Percentiles rank a stretch among this genome's conserved stretches.
Conservation (phyloP, 2,329 filamentous ascomycete species). For the Dactylellina parvicollis region DNA sequence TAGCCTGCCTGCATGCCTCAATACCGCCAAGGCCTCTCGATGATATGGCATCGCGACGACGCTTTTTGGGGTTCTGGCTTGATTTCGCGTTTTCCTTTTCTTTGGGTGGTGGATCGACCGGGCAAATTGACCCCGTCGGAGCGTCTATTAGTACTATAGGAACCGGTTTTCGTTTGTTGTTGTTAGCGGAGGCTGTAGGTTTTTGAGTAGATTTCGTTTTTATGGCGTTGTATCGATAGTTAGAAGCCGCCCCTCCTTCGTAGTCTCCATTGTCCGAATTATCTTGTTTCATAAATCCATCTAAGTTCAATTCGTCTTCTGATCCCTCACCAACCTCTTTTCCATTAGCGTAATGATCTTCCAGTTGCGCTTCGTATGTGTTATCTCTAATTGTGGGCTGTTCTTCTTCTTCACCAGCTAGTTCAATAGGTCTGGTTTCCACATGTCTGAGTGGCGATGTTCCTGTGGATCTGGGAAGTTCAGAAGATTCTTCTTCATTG, state of each 20-base stretch:
- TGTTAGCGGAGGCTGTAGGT: neutral
- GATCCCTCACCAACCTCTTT: no score
- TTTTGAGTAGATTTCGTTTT: neutral
- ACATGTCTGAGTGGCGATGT: no score
- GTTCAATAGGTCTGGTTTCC: no score
- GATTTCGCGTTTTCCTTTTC: neutral
- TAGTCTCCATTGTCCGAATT: slow-evolving; percentile 12
- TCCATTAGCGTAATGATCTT: no score
- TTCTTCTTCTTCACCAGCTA: no score
- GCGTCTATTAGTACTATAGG: neutral
- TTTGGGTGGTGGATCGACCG: neutral
- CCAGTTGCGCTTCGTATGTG: no score
- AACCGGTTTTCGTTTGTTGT: neutral
- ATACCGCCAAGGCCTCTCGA: neutral
- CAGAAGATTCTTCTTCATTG: no score
- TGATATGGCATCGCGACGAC: neutral
- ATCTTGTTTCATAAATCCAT: slow-evolving; percentile 4
- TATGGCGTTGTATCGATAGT: neutral
- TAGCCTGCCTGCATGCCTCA: neutral
- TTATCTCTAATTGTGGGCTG: no score
- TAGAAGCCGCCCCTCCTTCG: neutral
- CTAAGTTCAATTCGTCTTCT: neutral
- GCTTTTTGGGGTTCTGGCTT: neutral
- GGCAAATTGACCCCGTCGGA: neutral
- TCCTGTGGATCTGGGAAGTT: no score